Evolutionary conservation across 768 basidiomycete species (phyloP), one percentile per base, ranked within the genome.

Genomic region (Favolaschia claudopus): DNA sequence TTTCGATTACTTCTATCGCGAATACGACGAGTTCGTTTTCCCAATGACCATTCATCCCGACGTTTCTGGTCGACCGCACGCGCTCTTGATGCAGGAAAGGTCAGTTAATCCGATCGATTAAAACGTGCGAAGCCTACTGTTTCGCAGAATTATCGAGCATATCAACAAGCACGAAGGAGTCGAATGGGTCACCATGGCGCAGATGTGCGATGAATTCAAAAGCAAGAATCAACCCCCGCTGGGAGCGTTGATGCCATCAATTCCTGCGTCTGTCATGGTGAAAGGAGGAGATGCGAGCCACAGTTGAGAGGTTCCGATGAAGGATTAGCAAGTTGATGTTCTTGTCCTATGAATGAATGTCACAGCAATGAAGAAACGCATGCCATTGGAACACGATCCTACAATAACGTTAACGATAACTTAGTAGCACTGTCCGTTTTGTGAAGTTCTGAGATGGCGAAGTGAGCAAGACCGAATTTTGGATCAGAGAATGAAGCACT

Each of bases 21-120:
- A 87, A 60, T 84, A 88, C 70, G 81, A 84, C 63, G 79, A 84
- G 69, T 87, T 89, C 55, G 80, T 87, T n/a, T 88, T 90, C 49
- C 89, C 89, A 0, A 82, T 92, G 55, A 91, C 90, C 2, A 89
- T 93, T 36, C 91, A 92, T 64, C 90, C 91, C 1, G 89, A 92
- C 64, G 88, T 89, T 22, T 38, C 45, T 43, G 87, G 87, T 9
- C 79, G 85, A 2, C 85, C 88, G 9, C 90, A 93, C 65, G 86
- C 91, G 14, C 74, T 91, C 12, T 77, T 91, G 42, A 91, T 91
- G 86, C 82, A 92, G 52, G 87, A 85, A 44, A 68, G 74, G 76
- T 70, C 36, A 34, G 51, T n/a, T 5, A 2, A 19, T 32, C 29
- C 39, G 33, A 12, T 40, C 13, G 31, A 27, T 45, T 15, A 45